A percentile compares a stretch with the other conserved stretches of the same genome.
Evolutionary conservation across 768 basidiomycete species (phyloP).

Genomic region (Ephemerocybe angulata): DNA sequence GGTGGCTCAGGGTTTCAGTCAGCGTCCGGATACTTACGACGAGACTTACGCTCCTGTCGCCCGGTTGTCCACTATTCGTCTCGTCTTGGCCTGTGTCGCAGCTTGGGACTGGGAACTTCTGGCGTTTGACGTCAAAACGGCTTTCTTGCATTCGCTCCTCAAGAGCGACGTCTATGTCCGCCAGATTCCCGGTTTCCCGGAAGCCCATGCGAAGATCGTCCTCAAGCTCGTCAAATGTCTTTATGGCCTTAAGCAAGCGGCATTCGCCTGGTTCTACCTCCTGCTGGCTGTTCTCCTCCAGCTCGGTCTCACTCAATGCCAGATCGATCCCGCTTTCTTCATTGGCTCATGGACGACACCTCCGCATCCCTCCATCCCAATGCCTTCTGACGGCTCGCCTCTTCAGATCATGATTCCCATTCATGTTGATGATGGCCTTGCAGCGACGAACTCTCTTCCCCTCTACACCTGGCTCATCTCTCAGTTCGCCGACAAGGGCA

Average conservation of each 20-base stretch:
- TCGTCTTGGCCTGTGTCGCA: conserved; percentile 22
- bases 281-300: not conserved
- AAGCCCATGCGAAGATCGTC: not conserved
- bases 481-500: not conserved
- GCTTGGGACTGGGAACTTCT: conserved; percentile 11
- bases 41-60: conserved; percentile 31
- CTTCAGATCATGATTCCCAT: conserved; percentile 4
- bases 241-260: conserved; percentile 7
- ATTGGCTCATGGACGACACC: not conserved
- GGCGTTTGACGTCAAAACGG: conserved; percentile 17
- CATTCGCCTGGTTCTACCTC: conserved; percentile 1
- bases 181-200: conserved; percentile 7
- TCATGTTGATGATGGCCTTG: conserved; percentile 11
- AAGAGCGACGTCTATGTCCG: conserved; percentile 9
- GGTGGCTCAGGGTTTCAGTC: conserved; percentile 38
- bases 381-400: conserved; percentile 5
- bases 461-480: conserved; percentile 10
- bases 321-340: conserved; percentile 7
- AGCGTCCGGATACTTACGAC: conserved; percentile 34
- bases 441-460: not conserved
- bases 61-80: conserved; percentile 16
- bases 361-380: conserved; percentile 10
- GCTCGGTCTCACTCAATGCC: conserved; percentile 1
- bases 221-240: not conserved
- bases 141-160: conserved; percentile 18